Base-by-base conservation (phyloP, 805 yeast genomes). In the Brettanomyces anomalus region DNA sequence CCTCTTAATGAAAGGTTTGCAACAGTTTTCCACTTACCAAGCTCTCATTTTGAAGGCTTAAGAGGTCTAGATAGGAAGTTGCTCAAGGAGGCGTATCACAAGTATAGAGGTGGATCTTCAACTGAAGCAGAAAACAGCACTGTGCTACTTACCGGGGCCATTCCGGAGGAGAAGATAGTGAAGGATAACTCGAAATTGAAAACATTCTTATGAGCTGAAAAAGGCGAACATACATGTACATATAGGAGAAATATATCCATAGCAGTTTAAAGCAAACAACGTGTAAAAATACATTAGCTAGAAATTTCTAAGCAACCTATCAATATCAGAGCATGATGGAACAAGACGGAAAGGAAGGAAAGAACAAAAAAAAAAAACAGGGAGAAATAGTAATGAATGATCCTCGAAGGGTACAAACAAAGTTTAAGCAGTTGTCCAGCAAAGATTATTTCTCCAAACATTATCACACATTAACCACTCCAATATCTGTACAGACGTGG, bases 401-500 rank as follows among this genome's bases (percentile, higher is more conserved):
- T 24, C 6, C 10, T 24, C 28, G 10, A 24, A 24, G 10, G n/a
- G n/a, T n/a, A n/a, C n/a, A 24, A 7, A 11, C 28, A 24, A 24
- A 24, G 28, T 24, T 24, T 24, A 24, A 24, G 28, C 28, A 24
- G 10, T 24, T 24, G 28, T 11, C 28, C 28, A 24, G 28, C 28
- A 24, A 24, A 24, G 28, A 24, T 7, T 11, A 24, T 11, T 24
- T 24, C 28, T n/a, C 28, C 28, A 24, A 7, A 24, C 28, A 24
- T 24, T 2, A 24, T 32, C 14, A 32, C 36, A n/a, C n/a, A n/a
- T n/a, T 51, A 75, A 37, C 81, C 83, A 37, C 80, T 72, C 85
- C 85, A 79, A 54, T 76, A 79, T 50, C 82, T 73, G 52, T 78
- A 79, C 37, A 73, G 61, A 53, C 76, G 80, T 6, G 85, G 84